Evolutionary conservation across 148 eudicot genomes (phyloP), one percentile per base, ranked within the genome.

Genomic region (Heliamphora exappendiculata): DNA sequence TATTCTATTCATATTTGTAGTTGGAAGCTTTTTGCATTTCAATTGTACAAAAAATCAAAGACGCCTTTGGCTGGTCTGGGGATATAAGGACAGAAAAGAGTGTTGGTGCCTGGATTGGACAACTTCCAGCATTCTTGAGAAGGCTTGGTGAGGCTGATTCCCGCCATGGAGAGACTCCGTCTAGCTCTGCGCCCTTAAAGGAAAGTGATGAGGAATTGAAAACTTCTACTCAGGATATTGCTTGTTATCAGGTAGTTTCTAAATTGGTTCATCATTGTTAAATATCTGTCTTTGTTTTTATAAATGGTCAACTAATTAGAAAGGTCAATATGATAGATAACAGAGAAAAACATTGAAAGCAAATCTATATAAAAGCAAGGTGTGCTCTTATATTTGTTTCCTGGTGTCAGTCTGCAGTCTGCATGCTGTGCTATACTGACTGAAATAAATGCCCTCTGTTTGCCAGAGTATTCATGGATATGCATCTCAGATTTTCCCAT

Each of bases 201-300:
- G 70, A 58, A 55, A 84, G 74, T 72, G 85, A 82, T 37, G 86
- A 85, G 59, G 87, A 84, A 55, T 78, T 78, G 62, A 83, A 84
- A 83, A 73, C 75, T 44, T 82, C 91, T 36, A 78, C 76, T 10
- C 89, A 84, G 62, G 87, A 88, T 69, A 85, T 92, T 80, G 93
- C 90, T 70, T 89, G 97, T 78, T 94, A 92, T 87, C 93, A 94
- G 97, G 98, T 89, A 83, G 26, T 70, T 42, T 77, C 70, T 22
- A 28, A 53, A 34, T 17, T 64, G 7, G 8, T 58, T 50, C 28
- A 31, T 41, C 55, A 29, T 58, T 72, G 58, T 17, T 60, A n/a
- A 36, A 50, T 2, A 26, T 22, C 19, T 37, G 16, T 65, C 42
- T 55, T 42, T 49, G 11, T 7, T 63, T 47, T 60, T 31, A 19